Percentiles rank a stretch among this genome's conserved stretches.
Conservation (phyloP, 2,329 filamentous ascomycete genomes). For the Ceratocystis lukuohia region DNA sequence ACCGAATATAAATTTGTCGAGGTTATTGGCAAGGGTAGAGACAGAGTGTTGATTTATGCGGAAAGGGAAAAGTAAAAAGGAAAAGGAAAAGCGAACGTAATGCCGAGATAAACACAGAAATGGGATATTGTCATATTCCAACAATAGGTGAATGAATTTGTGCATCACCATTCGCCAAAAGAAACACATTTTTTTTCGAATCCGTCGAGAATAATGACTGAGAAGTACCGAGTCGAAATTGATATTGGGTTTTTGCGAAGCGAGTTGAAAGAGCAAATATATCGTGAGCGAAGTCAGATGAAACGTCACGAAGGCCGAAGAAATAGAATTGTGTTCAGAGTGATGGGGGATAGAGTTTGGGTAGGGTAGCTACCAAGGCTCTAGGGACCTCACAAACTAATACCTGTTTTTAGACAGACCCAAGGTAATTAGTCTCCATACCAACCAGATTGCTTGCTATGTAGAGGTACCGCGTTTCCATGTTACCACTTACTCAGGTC, state of each 20-base stretch:
- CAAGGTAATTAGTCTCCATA: slow-evolving; percentile 17
- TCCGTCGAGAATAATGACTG: slow-evolving; percentile 16
- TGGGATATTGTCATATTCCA: slow-evolving; percentile 8
- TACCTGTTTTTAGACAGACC: slow-evolving; percentile 15
- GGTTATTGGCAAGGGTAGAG: background rate
- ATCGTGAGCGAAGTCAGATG: slow-evolving; percentile 1
- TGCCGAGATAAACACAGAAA: slow-evolving; percentile 11
- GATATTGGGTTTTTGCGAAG: slow-evolving; percentile 9
- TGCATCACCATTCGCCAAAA: slow-evolving; percentile 14
- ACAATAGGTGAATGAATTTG: background rate
- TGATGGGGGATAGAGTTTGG: background rate
- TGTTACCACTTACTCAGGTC: slow-evolving; percentile 28
- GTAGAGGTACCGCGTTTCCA: slow-evolving; percentile 9
- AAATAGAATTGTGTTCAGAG: background rate
- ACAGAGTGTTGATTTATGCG: background rate
- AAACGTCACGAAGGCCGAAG: slow-evolving; percentile 1
- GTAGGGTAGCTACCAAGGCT: slow-evolving; percentile 1
- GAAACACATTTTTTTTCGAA: slow-evolving; percentile 18
- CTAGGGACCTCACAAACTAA: slow-evolving; percentile 2
- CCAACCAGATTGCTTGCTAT: slow-evolving; percentile 10
- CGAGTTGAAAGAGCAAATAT: slow-evolving; percentile 8
- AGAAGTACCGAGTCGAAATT: slow-evolving; percentile 14
- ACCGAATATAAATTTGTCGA: background rate
- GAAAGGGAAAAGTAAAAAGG: background rate
- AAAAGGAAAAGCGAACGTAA: background rate